A percentile compares a stretch with the other conserved stretches of the same genome.
Evolutionary conservation across 495 filamentous ascomycete species (phyloP).

Genomic region (Aspergillus hancockii): DNA sequence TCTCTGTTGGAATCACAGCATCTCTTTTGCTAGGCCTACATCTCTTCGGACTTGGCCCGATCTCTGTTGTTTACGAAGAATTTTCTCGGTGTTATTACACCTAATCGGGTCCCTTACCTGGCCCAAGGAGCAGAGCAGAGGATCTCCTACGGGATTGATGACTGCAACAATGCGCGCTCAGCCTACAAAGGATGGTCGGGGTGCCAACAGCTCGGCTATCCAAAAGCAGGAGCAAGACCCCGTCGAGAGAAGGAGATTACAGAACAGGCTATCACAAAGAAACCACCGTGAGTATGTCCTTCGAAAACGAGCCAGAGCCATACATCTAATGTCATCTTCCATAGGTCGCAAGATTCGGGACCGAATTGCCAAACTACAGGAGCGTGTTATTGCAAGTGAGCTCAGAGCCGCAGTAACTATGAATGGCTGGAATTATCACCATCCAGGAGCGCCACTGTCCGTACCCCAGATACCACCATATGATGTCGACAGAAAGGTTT

Average conservation of each 20-base stretch:
- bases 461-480: constrained; percentile 1
- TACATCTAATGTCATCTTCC: neutral
- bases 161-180: constrained; percentile 1
- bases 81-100: neutral
- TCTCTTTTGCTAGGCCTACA: neutral
- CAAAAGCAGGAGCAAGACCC: constrained; percentile 13
- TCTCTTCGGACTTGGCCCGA: neutral
- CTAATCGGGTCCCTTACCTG: neutral
- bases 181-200: neutral
- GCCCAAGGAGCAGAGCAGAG: neutral
- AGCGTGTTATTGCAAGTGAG: constrained; percentile 45
- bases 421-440: constrained; percentile 33
- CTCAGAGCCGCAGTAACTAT: constrained; percentile 36
- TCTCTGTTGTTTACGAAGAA: neutral
- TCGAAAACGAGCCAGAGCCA: neutral
- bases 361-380: constrained; percentile 45
- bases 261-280: constrained; percentile 39
- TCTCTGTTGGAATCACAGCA: neutral
- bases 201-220: neutral
- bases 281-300: constrained; percentile 34
- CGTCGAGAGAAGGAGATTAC: constrained; percentile 26
- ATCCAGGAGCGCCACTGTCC: constrained; percentile 8
- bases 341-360: constrained; percentile 43
- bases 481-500: constrained; percentile 1
- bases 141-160: neutral